Evolutionary conservation across 345 rosid genomes (phyloP), one percentile per base, ranked within the genome.

Genomic region (Lagerstroemia speciosa): DNA sequence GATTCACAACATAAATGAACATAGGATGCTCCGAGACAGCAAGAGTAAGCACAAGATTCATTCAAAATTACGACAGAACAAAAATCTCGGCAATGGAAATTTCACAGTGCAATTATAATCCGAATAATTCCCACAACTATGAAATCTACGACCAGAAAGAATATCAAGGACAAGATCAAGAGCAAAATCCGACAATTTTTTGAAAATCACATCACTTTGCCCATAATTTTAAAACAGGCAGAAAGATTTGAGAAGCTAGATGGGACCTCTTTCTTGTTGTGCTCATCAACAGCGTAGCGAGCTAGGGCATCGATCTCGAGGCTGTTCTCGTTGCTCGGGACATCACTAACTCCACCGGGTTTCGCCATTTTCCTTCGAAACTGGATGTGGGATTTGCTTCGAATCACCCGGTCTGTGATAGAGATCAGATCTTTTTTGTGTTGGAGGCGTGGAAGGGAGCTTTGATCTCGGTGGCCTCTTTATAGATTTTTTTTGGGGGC

Each of bases 211-310:
- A 66, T 14, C 57, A 31, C 45, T 24, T 27, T 6, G 68, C 2
- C 14, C 46, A 11, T 9, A n/a, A 27, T 38, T 11, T 0, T 15
- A 17, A 3, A 27, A 6, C n/a, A 77, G 74, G 30, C 65, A 60
- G 45, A 46, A 16, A 5, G 50, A 66, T 38, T 64, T 46, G 57
- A 41, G 62, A 0, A 2, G 45, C 41, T 11, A 48, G 17, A 37
- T 26, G 65, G 34, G 0, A 91, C 97, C 86, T 82, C 82, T 70
- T 91, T 87, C 82, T 86, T 86, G 86, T 92, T 92, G 71, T 86
- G 83, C 64, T 92, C 93, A 17, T 92, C 98, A 48, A 92, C 96
- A 24, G 98, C 96, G 66, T 83, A 92, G 69, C 96, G 96, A 73
- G 91, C 96, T 8, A 92, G 96, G 68, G 68, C 65, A 29, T 84